phyloP scores from a whole-genome alignment of 2,329 filamentous ascomycete genomes.

The Trichoderma atrobrunneum region DNA sequence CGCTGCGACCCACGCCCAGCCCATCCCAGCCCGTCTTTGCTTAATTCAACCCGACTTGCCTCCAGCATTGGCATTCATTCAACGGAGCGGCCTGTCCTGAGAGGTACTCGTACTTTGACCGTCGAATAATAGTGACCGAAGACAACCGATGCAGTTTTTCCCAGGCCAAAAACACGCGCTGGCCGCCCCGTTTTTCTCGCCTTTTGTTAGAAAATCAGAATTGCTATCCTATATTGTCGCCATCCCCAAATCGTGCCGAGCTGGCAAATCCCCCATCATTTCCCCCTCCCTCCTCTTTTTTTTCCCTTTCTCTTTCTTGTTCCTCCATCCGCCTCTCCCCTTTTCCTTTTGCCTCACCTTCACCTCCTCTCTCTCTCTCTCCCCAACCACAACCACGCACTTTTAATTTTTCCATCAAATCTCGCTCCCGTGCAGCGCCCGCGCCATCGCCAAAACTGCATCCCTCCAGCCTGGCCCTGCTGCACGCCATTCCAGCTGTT shows the following conservation, averaged over 20 bases:
- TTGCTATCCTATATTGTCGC: slow-evolving; percentile 24
- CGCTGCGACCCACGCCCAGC: slow-evolving; percentile 3
- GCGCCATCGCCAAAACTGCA: slow-evolving; percentile 38
- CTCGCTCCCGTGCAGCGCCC: slow-evolving; percentile 33
- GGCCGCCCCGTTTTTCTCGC: slow-evolving; percentile 21
- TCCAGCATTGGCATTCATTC: not conserved
- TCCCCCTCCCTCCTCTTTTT: slow-evolving; percentile 27
- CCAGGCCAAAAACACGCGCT: slow-evolving; percentile 16
- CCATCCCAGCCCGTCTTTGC: not conserved
- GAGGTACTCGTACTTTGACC: not conserved
- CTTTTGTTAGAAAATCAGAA: slow-evolving; percentile 20
- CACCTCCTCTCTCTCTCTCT: not conserved
- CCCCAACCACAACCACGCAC: slow-evolving; percentile 18
- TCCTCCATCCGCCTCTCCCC: slow-evolving; percentile 25
- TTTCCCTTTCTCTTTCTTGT: slow-evolving; percentile 25
- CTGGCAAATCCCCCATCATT: slow-evolving; percentile 24
- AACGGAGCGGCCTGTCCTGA: not conserved
- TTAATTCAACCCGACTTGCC: not conserved
- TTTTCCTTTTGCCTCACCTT: slow-evolving; percentile 25
- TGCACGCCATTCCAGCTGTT: slow-evolving; percentile 30
- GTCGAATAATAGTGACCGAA: not conserved
- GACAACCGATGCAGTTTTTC: not conserved
- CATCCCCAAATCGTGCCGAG: slow-evolving; percentile 27
- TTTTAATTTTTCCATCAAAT: slow-evolving; percentile 39
- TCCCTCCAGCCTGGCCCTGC: slow-evolving; percentile 33